Evolutionary conservation across 352 stramenopile genomes (phyloP).

Genomic region (Phytophthora litchii): DNA sequence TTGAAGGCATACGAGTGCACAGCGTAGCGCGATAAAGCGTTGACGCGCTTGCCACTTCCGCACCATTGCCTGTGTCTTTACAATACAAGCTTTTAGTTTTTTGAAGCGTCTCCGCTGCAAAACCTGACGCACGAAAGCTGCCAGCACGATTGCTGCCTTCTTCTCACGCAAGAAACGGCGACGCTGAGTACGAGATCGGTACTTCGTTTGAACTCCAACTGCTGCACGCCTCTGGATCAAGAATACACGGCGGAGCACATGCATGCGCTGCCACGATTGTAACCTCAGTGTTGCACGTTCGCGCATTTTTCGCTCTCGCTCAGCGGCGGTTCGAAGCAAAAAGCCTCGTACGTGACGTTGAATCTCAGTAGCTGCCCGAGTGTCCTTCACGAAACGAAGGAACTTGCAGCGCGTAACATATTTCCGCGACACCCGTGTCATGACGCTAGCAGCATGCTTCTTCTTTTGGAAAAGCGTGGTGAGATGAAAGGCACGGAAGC

Average conservation of each 20-base stretch:
- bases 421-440: slow-evolving; percentile 44
- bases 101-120: slow-evolving; percentile 69
- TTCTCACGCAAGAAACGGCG: slow-evolving; percentile 55
- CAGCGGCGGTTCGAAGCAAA: slow-evolving; percentile 61
- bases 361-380: slow-evolving; percentile 43
- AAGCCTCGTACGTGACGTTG: slow-evolving; percentile 60
- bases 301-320: slow-evolving; percentile 61
- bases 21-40: slow-evolving; percentile 34
- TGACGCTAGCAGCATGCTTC: slow-evolving; percentile 34
- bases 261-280: slow-evolving; percentile 72
- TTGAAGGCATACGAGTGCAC: slow-evolving; percentile 46
- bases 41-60: slow-evolving; percentile 49
- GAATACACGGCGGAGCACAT: slow-evolving; percentile 37
- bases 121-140: slow-evolving; percentile 73
- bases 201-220: slow-evolving; percentile 54
- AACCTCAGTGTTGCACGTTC: slow-evolving; percentile 43
- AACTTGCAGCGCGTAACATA: slow-evolving; percentile 57
- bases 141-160: slow-evolving; percentile 62
- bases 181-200: slow-evolving; percentile 46
- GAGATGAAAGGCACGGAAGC: slow-evolving; percentile 38
- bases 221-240: slow-evolving; percentile 29
- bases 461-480: slow-evolving; percentile 36
- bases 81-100: slow-evolving; percentile 66
- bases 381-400: slow-evolving; percentile 38
- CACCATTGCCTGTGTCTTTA: slow-evolving; percentile 66